A percentile compares a stretch with the other conserved stretches of the same genome.
These are phyloP conservation scores for Arabidopsis arenosa DNA, from an alignment of 345 rosid species.

Conservation along the genomic window DNA sequence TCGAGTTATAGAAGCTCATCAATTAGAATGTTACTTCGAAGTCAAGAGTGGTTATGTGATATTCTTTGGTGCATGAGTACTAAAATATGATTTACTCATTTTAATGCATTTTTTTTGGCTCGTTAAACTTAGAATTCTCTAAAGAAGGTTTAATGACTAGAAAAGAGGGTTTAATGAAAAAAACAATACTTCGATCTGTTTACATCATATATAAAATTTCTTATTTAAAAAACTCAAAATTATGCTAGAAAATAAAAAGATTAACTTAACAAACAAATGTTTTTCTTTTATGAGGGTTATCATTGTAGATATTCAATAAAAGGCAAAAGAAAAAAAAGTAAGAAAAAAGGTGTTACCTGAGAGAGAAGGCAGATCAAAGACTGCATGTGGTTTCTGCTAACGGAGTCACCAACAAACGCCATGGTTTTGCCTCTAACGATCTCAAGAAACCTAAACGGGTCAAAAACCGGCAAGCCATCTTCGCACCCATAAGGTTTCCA, in stretches of 20 bases:
- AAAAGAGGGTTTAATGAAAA: neutral
- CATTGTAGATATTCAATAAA: neutral
- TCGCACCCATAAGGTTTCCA: slow-evolving; percentile 82
- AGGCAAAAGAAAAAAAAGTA: neutral
- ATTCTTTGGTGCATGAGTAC: slow-evolving; percentile 1
- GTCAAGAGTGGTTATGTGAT: slow-evolving; percentile 37
- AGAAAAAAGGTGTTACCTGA: slow-evolving; percentile 51
- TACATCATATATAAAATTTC: neutral
- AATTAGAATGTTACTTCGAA: slow-evolving; percentile 42
- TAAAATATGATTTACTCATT: slow-evolving; percentile 5
- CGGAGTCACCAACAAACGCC: slow-evolving; percentile 93
- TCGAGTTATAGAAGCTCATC: slow-evolving; percentile 25
- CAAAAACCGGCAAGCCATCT: slow-evolving; percentile 61
- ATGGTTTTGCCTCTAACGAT: slow-evolving; percentile 72
- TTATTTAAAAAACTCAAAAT: neutral
- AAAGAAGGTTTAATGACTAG: neutral
- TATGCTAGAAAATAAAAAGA: neutral
- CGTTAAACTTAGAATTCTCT: neutral
- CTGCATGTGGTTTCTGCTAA: slow-evolving; percentile 93
- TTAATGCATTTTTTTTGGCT: neutral
- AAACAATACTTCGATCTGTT: neutral
- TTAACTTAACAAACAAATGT: neutral
- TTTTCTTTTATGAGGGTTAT: neutral
- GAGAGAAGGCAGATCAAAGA: slow-evolving; percentile 95
- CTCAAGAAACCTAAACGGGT: slow-evolving; percentile 76